These are phyloP conservation scores for Diaporthe amygdali DNA, from an alignment of 2,329 filamentous ascomycete genomes.

Conservation along the genomic window DNA sequence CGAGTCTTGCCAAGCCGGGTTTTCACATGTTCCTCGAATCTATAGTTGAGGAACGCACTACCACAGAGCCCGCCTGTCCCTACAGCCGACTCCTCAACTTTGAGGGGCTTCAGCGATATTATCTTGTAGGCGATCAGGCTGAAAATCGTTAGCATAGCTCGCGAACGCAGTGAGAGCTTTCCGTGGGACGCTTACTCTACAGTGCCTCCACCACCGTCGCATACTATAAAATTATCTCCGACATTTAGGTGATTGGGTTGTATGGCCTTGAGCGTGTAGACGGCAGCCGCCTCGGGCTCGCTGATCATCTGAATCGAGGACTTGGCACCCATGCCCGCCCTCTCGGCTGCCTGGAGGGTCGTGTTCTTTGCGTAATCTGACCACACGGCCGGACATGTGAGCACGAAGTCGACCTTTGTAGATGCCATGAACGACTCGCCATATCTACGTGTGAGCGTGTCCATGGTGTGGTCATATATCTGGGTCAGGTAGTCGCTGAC, in stretches of 20 bases:
- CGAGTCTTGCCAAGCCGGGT: conserved; percentile 67
- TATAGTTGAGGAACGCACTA: conserved; percentile 79
- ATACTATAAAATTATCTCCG: conserved; percentile 70
- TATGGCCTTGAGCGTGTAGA: conserved; percentile 81
- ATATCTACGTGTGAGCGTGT: conserved; percentile 75
- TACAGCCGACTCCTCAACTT: conserved; percentile 79
- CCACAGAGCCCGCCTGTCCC: conserved; percentile 80
- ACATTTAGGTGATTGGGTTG: conserved; percentile 75
- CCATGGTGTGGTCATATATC: conserved; percentile 79
- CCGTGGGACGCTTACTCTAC: conserved; percentile 62
- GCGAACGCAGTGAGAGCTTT: not conserved
- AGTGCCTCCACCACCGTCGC: conserved; percentile 67
- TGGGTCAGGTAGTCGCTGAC: conserved; percentile 81
- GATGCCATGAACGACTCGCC: conserved; percentile 79
- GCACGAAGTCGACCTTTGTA: conserved; percentile 78
- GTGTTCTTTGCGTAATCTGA: conserved; percentile 86
- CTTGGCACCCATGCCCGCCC: conserved; percentile 76
- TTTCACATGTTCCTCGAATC: conserved; percentile 79
- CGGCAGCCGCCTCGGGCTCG: conserved; percentile 80
- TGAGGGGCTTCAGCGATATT: conserved; percentile 72
- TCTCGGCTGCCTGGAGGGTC: conserved; percentile 77
- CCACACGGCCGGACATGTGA: conserved; percentile 86
- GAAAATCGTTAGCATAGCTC: conserved; percentile 23
- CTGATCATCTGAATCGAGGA: conserved; percentile 79
- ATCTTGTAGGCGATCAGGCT: conserved; percentile 82